A percentile compares a stretch with the other conserved stretches of the same genome.
These are phyloP conservation scores for Gonium pectorale DNA, from an alignment of 139 green algal genomes.

Conservation along the genomic window DNA sequence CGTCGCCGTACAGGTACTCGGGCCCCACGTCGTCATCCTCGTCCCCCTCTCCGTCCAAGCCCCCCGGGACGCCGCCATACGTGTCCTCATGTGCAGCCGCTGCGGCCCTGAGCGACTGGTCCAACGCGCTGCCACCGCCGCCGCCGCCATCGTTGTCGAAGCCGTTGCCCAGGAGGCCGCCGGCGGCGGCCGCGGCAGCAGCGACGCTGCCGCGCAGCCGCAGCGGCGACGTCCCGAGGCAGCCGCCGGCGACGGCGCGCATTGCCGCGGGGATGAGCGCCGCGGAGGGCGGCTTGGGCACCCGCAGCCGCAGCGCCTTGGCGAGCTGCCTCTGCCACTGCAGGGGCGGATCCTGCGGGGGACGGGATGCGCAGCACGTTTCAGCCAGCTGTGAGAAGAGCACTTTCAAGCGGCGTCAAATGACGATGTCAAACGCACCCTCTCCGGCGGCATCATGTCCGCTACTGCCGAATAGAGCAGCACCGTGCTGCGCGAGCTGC, in stretches of 20 bases:
- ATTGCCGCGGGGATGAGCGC: constrained; percentile 13
- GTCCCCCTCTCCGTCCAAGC: neutral
- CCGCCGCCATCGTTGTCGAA: neutral
- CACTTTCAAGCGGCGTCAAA: too few relatives aligned
- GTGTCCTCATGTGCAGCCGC: neutral
- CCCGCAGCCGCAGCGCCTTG: constrained; percentile 13
- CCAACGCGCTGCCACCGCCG: neutral
- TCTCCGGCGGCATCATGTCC: constrained; percentile 27
- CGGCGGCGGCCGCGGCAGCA: neutral
- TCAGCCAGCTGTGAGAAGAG: too few relatives aligned
- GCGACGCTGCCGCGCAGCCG: neutral
- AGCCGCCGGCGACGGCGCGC: constrained; percentile 27
- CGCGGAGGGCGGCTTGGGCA: constrained; percentile 3
- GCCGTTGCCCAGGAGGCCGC: neutral
- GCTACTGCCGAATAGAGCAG: constrained; percentile 34
- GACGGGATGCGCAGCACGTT: neutral
- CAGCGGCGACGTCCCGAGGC: constrained; percentile 18
- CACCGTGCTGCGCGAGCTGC: neutral
- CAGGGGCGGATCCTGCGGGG: constrained; percentile 11
- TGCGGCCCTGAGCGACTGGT: constrained; percentile 5
- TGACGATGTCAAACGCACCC: neutral
- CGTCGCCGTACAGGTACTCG: too few relatives aligned
- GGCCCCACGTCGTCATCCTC: neutral
- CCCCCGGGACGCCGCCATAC: constrained; percentile 11
- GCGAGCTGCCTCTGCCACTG: constrained; percentile 31